Evolutionary conservation across 768 basidiomycete genomes (phyloP).

Genomic region (Artomyces pyxidatus): DNA sequence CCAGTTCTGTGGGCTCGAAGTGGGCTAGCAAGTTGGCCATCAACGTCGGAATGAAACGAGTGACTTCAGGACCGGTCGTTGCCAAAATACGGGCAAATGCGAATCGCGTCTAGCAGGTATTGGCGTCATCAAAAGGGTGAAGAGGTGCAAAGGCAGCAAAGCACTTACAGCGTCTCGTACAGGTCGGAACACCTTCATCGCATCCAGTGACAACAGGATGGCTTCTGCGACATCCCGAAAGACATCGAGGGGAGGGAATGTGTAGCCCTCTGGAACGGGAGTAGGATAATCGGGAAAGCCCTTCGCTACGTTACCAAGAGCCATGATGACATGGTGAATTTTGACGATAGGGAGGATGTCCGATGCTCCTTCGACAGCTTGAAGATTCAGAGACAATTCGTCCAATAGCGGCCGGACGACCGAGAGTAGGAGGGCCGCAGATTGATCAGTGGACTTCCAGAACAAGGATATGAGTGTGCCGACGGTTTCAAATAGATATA

Average conservation of each 20-base stretch:
- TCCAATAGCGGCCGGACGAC: constrained; percentile 77
- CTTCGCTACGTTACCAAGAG: constrained; percentile 89
- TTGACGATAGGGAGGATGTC: constrained; percentile 76
- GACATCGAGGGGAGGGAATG: constrained; percentile 63
- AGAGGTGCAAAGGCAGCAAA: not conserved
- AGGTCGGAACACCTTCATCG: constrained; percentile 79
- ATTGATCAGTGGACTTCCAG: constrained; percentile 56
- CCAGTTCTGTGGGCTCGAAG: constrained; percentile 86
- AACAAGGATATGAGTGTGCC: constrained; percentile 81
- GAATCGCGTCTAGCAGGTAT: constrained; percentile 65
- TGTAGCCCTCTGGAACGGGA: constrained; percentile 55
- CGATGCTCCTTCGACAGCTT: constrained; percentile 45
- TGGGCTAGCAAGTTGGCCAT: constrained; percentile 88
- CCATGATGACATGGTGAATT: constrained; percentile 91
- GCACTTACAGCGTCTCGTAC: constrained; percentile 84
- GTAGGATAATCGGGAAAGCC: constrained; percentile 91
- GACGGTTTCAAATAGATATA: constrained; percentile 90
- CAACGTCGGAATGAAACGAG: constrained; percentile 79
- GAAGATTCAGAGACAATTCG: constrained; percentile 53
- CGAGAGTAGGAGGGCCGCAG: constrained; percentile 61
- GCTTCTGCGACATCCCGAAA: constrained; percentile 84
- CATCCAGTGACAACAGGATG: constrained; percentile 79
- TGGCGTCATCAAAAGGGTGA: not conserved
- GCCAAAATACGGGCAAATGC: constrained; percentile 91
- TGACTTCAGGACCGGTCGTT: constrained; percentile 79